Evolutionary conservation across 2,329 filamentous ascomycete species (phyloP).

Genomic region (Aspergillus pseudoglaucus): DNA sequence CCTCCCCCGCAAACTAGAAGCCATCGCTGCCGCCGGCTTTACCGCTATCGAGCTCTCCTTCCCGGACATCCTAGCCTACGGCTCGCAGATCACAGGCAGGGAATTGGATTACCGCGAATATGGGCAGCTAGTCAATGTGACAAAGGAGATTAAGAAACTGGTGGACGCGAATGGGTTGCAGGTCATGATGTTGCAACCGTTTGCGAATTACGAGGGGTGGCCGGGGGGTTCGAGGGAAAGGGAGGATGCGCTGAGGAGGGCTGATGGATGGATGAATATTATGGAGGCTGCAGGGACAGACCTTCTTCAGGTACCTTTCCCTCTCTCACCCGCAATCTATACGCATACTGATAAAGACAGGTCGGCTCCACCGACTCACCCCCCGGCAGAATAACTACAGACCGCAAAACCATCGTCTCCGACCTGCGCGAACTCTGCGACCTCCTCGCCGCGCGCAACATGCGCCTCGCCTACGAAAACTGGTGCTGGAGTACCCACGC

Average conservation of each 20-base stretch:
- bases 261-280: slow-evolving; percentile 61
- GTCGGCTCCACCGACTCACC: slow-evolving; percentile 60
- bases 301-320: slow-evolving; percentile 56
- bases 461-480: slow-evolving; percentile 68
- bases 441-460: slow-evolving; percentile 50
- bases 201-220: slow-evolving; percentile 74
- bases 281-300: slow-evolving; percentile 65
- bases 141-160: slow-evolving; percentile 48
- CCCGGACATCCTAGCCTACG: slow-evolving; percentile 63
- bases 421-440: slow-evolving; percentile 62
- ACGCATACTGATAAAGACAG: slow-evolving; percentile 19
- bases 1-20: slow-evolving; percentile 33
- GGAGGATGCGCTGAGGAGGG: slow-evolving; percentile 56
- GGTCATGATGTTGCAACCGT: slow-evolving; percentile 69
- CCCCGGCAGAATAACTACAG: slow-evolving; percentile 45
- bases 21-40: slow-evolving; percentile 42
- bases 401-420: slow-evolving; percentile 47
- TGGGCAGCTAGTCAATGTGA: slow-evolving; percentile 50
- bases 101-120: slow-evolving; percentile 55
- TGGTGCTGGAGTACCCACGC: slow-evolving; percentile 75
- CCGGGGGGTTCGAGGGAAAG: slow-evolving; percentile 50
- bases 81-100: slow-evolving; percentile 44
- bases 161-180: slow-evolving; percentile 50
- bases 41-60: slow-evolving; percentile 67
- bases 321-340: background rate